phyloP scores from a whole-genome alignment of 148 eudicot genomes.

The Silene conica region DNA sequence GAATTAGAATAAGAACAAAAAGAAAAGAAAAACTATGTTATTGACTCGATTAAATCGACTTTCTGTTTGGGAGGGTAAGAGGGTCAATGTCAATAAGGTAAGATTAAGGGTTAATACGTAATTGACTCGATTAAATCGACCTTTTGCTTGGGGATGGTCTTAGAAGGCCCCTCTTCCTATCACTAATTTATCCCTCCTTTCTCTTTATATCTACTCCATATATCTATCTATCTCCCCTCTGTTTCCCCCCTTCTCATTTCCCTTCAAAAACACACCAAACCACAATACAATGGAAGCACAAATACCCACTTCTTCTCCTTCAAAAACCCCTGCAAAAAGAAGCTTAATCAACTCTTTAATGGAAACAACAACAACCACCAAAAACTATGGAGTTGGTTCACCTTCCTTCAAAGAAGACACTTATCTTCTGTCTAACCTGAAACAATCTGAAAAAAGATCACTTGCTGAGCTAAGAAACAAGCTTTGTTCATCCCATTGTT shows the following conservation, averaged over 20 bases:
- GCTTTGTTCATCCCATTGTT: constrained; percentile 31
- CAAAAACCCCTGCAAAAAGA: constrained; percentile 35
- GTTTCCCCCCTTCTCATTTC: neutral
- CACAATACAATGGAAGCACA: constrained; percentile 1
- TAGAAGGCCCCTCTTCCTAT: no score
- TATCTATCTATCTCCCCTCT: neutral
- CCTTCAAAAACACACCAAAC: constrained; percentile 3
- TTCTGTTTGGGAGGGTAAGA: no score
- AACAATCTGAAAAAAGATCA: constrained; percentile 50
- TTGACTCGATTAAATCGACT: no score
- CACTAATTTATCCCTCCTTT: constrained; percentile 7
- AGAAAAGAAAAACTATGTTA: no score
- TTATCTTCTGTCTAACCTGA: constrained; percentile 53
- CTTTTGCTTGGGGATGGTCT: no score
- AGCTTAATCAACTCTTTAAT: constrained; percentile 48
- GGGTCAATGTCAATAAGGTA: no score
- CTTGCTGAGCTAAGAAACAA: constrained; percentile 46
- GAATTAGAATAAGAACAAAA: no score
- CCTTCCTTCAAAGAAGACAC: constrained; percentile 86
- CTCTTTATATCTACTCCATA: no score
- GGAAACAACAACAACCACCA: constrained; percentile 38
- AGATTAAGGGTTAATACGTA: no score
- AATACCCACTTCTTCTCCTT: constrained; percentile 22
- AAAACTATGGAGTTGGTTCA: constrained; percentile 23
- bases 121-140: no score